These are phyloP conservation scores for Tephrocybe rancida DNA, from an alignment of 768 basidiomycete species.

Conservation along the genomic window DNA sequence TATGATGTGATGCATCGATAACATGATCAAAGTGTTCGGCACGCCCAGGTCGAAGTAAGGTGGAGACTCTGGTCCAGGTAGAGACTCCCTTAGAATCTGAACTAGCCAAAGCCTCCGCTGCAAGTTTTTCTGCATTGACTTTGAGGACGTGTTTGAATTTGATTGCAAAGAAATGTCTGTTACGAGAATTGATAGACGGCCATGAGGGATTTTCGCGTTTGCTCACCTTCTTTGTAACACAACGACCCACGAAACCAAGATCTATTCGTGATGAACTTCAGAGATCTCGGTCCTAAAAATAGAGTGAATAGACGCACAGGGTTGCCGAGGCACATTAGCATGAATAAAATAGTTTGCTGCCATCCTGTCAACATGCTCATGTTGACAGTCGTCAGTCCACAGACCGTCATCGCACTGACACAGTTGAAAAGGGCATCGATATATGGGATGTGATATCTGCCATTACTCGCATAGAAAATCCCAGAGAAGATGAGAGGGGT, in stretches of 20 bases:
- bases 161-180: conserved; percentile 68
- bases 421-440: conserved; percentile 80
- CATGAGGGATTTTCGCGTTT: conserved; percentile 10
- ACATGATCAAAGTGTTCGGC: conserved; percentile 26
- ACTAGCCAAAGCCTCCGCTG: conserved; percentile 3
- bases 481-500: conserved; percentile 78
- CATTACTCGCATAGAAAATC: conserved; percentile 86
- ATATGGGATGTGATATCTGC: conserved; percentile 66
- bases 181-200: conserved; percentile 8
- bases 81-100: conserved; percentile 2
- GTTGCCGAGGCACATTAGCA: conserved; percentile 79
- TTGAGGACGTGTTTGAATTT: conserved; percentile 50
- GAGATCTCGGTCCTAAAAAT: background rate
- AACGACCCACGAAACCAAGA: conserved; percentile 82
- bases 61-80: conserved; percentile 28
- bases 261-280: conserved; percentile 36
- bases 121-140: conserved; percentile 9
- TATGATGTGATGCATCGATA: conserved; percentile 20
- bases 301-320: conserved; percentile 53
- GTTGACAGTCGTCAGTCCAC: conserved; percentile 73
- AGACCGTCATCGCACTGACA: conserved; percentile 78
- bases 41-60: conserved; percentile 32
- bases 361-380: conserved; percentile 67
- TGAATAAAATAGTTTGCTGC: conserved; percentile 72
- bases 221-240: conserved; percentile 74